Conservation (phyloP, 2,329 filamentous ascomycete species). For the Fusarium fracticaudum region DNA sequence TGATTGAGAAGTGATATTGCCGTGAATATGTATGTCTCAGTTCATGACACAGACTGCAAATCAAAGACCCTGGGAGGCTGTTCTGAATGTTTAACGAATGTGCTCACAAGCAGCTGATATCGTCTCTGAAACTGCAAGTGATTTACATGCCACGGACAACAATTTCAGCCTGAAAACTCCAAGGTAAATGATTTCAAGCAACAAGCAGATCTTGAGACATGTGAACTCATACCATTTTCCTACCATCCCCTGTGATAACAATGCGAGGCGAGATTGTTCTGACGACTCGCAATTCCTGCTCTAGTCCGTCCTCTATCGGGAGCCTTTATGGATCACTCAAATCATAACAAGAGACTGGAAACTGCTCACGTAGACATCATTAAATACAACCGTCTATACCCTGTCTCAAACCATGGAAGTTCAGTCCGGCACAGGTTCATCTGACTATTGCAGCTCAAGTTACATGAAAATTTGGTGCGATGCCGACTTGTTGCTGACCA, state of each 20-base stretch:
- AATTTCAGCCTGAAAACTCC: too few species aligned
- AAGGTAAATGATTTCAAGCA: too few species aligned
- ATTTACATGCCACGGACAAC: too few species aligned
- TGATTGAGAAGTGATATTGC: fast-evolving
- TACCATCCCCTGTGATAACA: fast-evolving
- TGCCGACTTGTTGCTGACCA: neutral
- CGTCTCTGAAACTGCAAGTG: too few species aligned
- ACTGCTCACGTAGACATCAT: too few species aligned
- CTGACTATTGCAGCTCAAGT: neutral
- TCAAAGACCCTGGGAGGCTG: too few species aligned
- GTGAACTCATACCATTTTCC: neutral
- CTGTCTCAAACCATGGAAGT: neutral
- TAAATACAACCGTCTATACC: too few species aligned
- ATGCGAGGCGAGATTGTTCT: neutral
- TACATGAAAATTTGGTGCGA: neutral
- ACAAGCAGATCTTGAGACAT: too few species aligned
- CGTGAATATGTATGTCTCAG: neutral
- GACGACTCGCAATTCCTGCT: neutral
- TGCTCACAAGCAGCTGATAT: neutral
- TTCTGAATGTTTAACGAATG: neutral
- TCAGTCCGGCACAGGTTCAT: fast-evolving
- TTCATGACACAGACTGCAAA: neutral
- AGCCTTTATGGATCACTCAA: neutral
- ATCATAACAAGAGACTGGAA: too few species aligned
- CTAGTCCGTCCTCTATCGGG: too few species aligned